Percentiles rank a stretch among this genome's conserved stretches.
These are phyloP conservation scores for Rhypophila decipiens DNA, from an alignment of 495 filamentous ascomycete genomes.

Conservation along the genomic window DNA sequence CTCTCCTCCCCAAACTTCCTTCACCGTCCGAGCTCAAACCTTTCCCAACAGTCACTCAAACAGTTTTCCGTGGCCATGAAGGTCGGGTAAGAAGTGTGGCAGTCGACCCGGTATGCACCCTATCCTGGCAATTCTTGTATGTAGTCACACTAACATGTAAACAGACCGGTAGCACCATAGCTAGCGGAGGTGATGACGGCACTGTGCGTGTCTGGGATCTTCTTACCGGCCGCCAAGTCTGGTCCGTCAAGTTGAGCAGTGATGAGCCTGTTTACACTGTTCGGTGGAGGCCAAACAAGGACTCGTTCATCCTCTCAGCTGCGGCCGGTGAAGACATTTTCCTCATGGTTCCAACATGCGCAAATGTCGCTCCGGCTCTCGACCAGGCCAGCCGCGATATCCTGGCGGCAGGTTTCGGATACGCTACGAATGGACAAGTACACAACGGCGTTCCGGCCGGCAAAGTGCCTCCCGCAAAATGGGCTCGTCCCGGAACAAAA, in stretches of 20 bases:
- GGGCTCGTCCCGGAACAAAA: constrained; percentile 69
- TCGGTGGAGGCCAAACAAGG: constrained; percentile 81
- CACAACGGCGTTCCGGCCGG: constrained; percentile 48
- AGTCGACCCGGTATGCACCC: constrained; percentile 42
- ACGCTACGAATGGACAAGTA: constrained; percentile 64
- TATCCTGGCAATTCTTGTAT: constrained; percentile 27
- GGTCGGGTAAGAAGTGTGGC: constrained; percentile 79
- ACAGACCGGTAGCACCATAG: constrained; percentile 33
- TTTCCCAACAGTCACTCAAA: constrained; percentile 83
- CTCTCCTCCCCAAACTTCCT: constrained; percentile 89
- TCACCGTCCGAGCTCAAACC: constrained; percentile 86
- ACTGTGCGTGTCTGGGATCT: constrained; percentile 90
- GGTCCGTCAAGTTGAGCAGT: constrained; percentile 70
- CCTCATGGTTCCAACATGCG: constrained; percentile 60
- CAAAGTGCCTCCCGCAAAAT: constrained; percentile 71
- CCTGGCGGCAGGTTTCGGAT: constrained; percentile 83
- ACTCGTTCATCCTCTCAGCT: constrained; percentile 73
- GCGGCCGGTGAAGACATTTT: constrained; percentile 80
- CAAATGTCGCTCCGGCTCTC: constrained; percentile 32
- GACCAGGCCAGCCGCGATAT: constrained; percentile 68
- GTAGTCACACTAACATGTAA: constrained; percentile 46
- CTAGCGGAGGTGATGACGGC: constrained; percentile 91
- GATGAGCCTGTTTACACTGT: constrained; percentile 83
- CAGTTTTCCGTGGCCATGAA: constrained; percentile 79
- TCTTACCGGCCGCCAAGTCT: constrained; percentile 77